Percentiles rank a stretch among this genome's conserved stretches.
Conservation (phyloP, 2,329 filamentous ascomycete genomes). For the Colletotrichum noveboracense region DNA sequence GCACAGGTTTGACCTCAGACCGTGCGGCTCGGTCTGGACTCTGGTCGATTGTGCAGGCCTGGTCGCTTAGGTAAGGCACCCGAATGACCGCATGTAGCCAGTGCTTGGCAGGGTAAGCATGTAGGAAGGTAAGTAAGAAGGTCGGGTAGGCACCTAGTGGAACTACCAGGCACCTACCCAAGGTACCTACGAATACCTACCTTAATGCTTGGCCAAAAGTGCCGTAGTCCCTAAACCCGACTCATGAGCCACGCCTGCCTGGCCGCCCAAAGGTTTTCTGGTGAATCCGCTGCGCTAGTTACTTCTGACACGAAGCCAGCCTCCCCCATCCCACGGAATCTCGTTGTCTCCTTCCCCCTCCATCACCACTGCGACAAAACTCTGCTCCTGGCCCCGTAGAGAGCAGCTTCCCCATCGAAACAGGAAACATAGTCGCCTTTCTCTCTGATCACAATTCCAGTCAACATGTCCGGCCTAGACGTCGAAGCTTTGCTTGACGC, state of each 20-base stretch:
- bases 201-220: neutral
- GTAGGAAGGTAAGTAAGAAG: neutral
- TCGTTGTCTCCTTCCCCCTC: neutral
- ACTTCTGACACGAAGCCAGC: neutral
- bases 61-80: neutral
- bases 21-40: neutral
- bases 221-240: neutral
- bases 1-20: neutral
- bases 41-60: neutral
- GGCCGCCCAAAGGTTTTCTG: neutral
- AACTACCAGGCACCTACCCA: too few relatives aligned
- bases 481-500: conserved; percentile 92
- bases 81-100: neutral
- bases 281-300: neutral
- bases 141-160: too few relatives aligned
- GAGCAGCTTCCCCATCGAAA: neutral
- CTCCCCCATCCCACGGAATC: neutral
- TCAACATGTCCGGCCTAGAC: conserved; percentile 62
- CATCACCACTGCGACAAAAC: neutral
- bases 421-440: neutral
- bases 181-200: too few relatives aligned
- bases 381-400: neutral
- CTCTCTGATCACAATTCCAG: neutral
- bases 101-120: neutral
- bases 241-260: neutral